A percentile compares a stretch with the other conserved stretches of the same genome.
Conservation (phyloP, 495 filamentous ascomycete genomes). For the Mytilinidion resinicola region DNA sequence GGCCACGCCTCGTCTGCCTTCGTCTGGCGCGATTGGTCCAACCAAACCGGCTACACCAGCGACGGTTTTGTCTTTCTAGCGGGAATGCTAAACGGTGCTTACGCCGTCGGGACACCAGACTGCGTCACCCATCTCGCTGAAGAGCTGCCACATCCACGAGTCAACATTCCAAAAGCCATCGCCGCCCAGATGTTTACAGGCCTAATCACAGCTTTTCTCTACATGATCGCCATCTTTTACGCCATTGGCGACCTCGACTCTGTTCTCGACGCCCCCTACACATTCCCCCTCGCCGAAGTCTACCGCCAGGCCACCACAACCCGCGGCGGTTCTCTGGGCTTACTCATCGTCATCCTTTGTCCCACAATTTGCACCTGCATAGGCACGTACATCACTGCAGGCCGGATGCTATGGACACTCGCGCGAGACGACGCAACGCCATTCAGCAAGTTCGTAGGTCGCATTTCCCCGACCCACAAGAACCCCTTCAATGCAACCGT, state of each 20-base stretch:
- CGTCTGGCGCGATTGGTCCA: slow-evolving; percentile 38
- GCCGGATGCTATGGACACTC: slow-evolving; percentile 83
- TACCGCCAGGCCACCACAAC: slow-evolving; percentile 70
- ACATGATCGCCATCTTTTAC: slow-evolving; percentile 69
- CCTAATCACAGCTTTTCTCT: slow-evolving; percentile 64
- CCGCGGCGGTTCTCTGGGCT: slow-evolving; percentile 53
- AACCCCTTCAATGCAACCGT: slow-evolving; percentile 67
- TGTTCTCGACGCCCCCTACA: slow-evolving; percentile 48
- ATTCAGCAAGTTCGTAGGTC: slow-evolving; percentile 42
- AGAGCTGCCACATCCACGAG: slow-evolving; percentile 63
- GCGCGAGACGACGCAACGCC: slow-evolving; percentile 65
- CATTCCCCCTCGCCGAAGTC: slow-evolving; percentile 71
- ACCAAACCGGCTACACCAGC: slow-evolving; percentile 62
- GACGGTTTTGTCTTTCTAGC: slow-evolving; percentile 71
- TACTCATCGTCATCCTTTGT: slow-evolving; percentile 64
- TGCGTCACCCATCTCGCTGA: slow-evolving; percentile 72
- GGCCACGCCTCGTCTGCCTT: slow-evolving; percentile 31
- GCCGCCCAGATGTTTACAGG: slow-evolving; percentile 44
- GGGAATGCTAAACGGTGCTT: slow-evolving; percentile 82
- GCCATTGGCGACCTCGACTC: slow-evolving; percentile 57
- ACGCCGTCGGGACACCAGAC: slow-evolving; percentile 69
- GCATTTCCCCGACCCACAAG: slow-evolving; percentile 46
- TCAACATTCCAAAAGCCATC: slow-evolving; percentile 55
- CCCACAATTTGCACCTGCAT: slow-evolving; percentile 56
- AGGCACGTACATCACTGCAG: slow-evolving; percentile 66